Percentiles rank a stretch among this genome's conserved stretches.
Conservation (phyloP, 495 filamentous ascomycete genomes). For the Neurospora cerealis region DNA sequence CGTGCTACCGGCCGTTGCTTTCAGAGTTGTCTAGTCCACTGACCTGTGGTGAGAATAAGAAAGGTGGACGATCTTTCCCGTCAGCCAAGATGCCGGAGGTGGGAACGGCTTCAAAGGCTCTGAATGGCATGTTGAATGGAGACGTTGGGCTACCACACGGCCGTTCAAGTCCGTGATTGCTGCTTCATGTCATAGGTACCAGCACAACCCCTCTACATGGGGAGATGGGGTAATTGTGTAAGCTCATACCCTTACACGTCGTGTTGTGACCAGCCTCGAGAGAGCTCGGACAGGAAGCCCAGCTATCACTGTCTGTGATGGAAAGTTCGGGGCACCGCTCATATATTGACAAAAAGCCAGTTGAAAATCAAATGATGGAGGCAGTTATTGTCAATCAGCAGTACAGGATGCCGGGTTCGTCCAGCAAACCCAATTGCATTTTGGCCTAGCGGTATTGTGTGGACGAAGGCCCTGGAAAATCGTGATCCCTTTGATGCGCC, state of each 20-base stretch:
- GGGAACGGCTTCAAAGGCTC: background rate
- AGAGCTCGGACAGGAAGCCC: background rate
- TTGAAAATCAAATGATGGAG: background rate
- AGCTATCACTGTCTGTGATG: background rate
- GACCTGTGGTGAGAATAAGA: background rate
- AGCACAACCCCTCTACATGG: background rate
- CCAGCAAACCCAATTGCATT: background rate
- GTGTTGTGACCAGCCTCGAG: background rate
- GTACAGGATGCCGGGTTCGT: background rate
- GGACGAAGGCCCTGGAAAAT: background rate
- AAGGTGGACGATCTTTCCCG: background rate
- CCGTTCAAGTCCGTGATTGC: background rate
- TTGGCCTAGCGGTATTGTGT: background rate
- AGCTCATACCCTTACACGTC: background rate
- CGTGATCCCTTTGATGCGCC: background rate
- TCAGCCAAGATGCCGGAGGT: background rate
- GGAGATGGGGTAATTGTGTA: background rate
- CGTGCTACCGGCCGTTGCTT: background rate
- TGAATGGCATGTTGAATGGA: background rate
- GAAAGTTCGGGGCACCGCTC: background rate
- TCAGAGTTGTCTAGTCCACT: background rate
- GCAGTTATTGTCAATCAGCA: background rate
- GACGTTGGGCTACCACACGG: background rate
- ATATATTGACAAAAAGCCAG: background rate
- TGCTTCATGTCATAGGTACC: background rate